These are phyloP conservation scores for Coemansia sp. DNA, from an alignment of 192 early-diverging fungal species.

Conservation along the genomic window DNA sequence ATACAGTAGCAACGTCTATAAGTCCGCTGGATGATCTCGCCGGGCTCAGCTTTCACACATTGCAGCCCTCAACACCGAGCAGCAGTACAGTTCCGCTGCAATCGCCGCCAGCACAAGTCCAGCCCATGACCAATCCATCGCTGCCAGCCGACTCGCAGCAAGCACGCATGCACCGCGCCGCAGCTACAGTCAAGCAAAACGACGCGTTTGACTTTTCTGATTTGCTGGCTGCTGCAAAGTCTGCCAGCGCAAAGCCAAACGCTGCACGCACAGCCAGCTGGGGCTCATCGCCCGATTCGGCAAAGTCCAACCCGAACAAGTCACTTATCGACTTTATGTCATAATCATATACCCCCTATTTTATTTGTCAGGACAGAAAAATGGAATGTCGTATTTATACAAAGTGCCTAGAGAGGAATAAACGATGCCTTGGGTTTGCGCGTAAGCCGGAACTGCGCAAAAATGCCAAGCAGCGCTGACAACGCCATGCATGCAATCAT, in stretches of 20 bases:
- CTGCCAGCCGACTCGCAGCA: constrained; percentile 43
- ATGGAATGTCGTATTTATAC: not conserved
- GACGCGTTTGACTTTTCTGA: constrained; percentile 56
- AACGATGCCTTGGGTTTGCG: constrained; percentile 31
- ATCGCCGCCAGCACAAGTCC: constrained; percentile 3
- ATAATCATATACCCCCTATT: not conserved
- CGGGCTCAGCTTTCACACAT: constrained; percentile 34
- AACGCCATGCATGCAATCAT: constrained; percentile 71
- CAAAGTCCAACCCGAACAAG: constrained; percentile 7
- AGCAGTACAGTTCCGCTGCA: not conserved
- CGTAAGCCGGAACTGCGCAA: constrained; percentile 65
- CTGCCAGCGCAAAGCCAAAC: constrained; percentile 17
- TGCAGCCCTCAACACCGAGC: not conserved
- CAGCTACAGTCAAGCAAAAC: constrained; percentile 13
- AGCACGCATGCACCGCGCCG: constrained; percentile 24
- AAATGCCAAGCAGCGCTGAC: constrained; percentile 62
- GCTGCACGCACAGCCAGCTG: constrained; percentile 34
- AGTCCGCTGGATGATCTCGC: constrained; percentile 40
- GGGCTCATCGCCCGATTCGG: constrained; percentile 40
- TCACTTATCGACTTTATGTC: constrained; percentile 46
- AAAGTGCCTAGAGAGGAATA: constrained; percentile 15
- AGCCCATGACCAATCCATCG: constrained; percentile 50
- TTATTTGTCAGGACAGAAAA: not conserved
- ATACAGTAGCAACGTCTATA: not conserved
- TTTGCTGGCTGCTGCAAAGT: constrained; percentile 43